Percentiles rank a stretch among this genome's conserved stretches.
These are phyloP conservation scores for Hypoxylon sp. DNA, from an alignment of 2,329 filamentous ascomycete genomes.

Conservation along the genomic window DNA sequence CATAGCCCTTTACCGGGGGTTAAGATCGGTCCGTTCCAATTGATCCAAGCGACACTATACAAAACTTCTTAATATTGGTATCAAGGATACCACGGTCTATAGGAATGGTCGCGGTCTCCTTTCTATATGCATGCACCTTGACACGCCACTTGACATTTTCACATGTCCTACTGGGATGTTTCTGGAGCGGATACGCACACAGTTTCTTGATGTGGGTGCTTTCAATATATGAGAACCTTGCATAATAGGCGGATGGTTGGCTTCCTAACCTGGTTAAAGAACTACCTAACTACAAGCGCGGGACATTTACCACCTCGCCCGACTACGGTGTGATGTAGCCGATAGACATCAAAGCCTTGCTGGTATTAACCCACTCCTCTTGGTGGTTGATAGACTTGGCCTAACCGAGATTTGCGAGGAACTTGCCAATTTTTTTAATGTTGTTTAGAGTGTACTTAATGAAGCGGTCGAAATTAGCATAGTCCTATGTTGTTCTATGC, in stretches of 20 bases:
- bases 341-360: slow-evolving; percentile 42
- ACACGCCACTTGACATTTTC: neutral
- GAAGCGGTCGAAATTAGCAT: slow-evolving; percentile 45
- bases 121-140: neutral
- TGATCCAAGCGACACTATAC: neutral
- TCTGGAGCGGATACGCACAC: no score
- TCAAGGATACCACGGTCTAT: no score
- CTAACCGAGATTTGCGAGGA: slow-evolving; percentile 45
- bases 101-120: neutral
- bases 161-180: no score
- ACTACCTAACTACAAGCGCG: slow-evolving; percentile 7
- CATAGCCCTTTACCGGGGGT: neutral
- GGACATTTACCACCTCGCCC: slow-evolving; percentile 41
- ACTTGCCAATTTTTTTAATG: slow-evolving; percentile 31
- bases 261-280: neutral
- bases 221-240: neutral
- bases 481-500: slow-evolving; percentile 22
- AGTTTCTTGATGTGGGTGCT: no score
- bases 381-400: slow-evolving; percentile 40
- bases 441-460: slow-evolving; percentile 45
- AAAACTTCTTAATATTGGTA: neutral
- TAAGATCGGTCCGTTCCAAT: neutral
- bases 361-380: slow-evolving; percentile 45
- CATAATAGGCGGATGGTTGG: neutral
- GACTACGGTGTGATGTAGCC: slow-evolving; percentile 42